Percentiles rank a stretch among this genome's conserved stretches.
These are phyloP conservation scores for Fusarium secorum DNA, from an alignment of 2,329 filamentous ascomycete genomes.

Conservation along the genomic window DNA sequence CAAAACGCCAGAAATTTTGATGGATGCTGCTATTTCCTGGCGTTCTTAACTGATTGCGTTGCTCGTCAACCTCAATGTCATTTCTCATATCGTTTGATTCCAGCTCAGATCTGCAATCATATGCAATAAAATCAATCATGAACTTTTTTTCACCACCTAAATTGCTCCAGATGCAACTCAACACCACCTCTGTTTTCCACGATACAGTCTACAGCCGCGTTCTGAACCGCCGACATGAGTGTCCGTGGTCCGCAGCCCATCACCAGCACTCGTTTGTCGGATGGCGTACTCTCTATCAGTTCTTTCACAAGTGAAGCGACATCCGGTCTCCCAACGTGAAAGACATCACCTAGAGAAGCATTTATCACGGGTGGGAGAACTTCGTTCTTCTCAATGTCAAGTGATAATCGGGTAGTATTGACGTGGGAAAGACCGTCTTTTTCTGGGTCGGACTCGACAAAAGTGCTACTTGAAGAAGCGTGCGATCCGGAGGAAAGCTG, in stretches of 20 bases:
- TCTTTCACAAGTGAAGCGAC: conserved; percentile 47
- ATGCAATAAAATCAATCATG: neutral
- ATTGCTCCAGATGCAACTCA: conserved; percentile 59
- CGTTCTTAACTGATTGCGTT: neutral
- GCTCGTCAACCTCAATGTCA: neutral
- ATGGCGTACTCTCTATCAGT: conserved; percentile 40
- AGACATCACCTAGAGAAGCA: conserved; percentile 18
- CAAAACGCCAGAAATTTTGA: neutral
- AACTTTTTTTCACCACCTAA: conserved; percentile 50
- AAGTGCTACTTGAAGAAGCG: conserved; percentile 12
- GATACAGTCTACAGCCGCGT: conserved; percentile 52
- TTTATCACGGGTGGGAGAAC: neutral
- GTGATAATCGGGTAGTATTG: neutral
- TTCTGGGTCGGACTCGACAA: conserved; percentile 8
- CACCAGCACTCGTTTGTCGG: conserved; percentile 50
- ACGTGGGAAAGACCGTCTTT: conserved; percentile 7
- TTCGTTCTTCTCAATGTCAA: conserved; percentile 31
- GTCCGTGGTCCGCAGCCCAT: conserved; percentile 57
- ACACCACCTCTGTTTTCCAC: conserved; percentile 52
- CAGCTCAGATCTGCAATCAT: neutral
- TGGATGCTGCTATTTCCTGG: neutral
- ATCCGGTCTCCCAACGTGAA: conserved; percentile 50
- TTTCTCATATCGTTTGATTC: neutral
- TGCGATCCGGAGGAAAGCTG: conserved; percentile 14
- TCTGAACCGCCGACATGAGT: conserved; percentile 53